phyloP scores from a whole-genome alignment of 176 grass and related monocot species.

The Carex scoparia region DNA sequence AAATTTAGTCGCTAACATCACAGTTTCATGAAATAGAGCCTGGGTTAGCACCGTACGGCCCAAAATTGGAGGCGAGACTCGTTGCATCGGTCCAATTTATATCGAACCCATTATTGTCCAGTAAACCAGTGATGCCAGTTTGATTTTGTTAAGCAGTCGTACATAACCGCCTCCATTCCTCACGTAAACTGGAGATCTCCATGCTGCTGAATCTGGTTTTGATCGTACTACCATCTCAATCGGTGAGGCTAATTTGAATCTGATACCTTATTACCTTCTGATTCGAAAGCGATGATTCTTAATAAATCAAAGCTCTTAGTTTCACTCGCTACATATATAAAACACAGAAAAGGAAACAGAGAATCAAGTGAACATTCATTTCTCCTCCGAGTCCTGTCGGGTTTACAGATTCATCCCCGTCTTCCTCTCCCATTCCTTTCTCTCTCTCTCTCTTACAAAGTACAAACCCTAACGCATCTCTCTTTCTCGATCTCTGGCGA shows the following conservation, averaged over 20 bases:
- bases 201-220: no score
- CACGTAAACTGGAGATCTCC: not conserved
- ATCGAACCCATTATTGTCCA: not conserved
- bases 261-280: not conserved
- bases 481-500: not conserved
- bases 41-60: not conserved
- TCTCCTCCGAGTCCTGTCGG: not conserved
- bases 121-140: not conserved
- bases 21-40: not conserved
- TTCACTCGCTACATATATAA: not conserved
- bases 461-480: slow-evolving; percentile 12
- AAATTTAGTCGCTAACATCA: not conserved
- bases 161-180: not conserved
- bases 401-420: slow-evolving; percentile 16
- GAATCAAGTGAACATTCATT: not conserved
- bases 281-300: not conserved
- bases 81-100: not conserved
- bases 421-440: not conserved
- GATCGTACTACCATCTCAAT: not conserved
- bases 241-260: not conserved
- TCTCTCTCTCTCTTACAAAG: not conserved
- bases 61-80: not conserved
- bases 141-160: not conserved
- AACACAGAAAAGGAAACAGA: not conserved
- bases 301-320: not conserved